These are phyloP conservation scores for Teratosphaeria destructans DNA, from an alignment of 2,329 filamentous ascomycete species.

Conservation along the genomic window DNA sequence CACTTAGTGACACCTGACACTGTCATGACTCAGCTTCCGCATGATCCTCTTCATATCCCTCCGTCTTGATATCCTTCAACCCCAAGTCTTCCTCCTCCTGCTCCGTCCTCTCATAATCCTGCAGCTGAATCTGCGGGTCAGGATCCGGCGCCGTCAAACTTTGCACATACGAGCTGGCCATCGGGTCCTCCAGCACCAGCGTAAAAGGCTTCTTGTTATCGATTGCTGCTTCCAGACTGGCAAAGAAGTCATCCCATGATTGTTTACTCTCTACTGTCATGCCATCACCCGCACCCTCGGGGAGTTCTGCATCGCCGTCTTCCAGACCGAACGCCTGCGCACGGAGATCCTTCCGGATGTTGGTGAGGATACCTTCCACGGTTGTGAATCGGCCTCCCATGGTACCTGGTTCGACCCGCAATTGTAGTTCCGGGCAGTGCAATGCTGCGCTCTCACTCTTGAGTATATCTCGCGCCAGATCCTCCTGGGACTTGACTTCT, in stretches of 20 bases:
- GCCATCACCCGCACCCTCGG: constrained; percentile 56
- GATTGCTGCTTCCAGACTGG: constrained; percentile 64
- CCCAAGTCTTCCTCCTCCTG: constrained; percentile 93
- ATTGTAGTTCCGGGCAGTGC: constrained; percentile 73
- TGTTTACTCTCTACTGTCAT: constrained; percentile 54
- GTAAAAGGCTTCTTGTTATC: constrained; percentile 70
- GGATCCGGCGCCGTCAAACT: constrained; percentile 68
- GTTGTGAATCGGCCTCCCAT: constrained; percentile 95
- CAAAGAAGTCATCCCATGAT: constrained; percentile 76
- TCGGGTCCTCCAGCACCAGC: constrained; percentile 72
- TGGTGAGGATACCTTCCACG: constrained; percentile 82
- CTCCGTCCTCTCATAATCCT: constrained; percentile 76
- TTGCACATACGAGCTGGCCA: constrained; percentile 91
- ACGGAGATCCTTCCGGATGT: constrained; percentile 82
- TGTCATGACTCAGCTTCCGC: neutral
- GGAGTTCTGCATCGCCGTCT: constrained; percentile 36
- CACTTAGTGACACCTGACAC: neutral
- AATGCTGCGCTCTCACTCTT: constrained; percentile 90
- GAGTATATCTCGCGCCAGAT: constrained; percentile 84
- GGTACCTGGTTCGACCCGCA: constrained; percentile 85
- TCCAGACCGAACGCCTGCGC: constrained; percentile 74
- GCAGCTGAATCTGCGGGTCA: constrained; percentile 70
- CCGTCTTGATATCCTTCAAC: constrained; percentile 82
- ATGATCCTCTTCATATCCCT: constrained; percentile 56
- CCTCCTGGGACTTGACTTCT: constrained; percentile 54